Base-by-base conservation (phyloP, 2,329 filamentous ascomycete genomes). In the Epicoccum nigrum region DNA sequence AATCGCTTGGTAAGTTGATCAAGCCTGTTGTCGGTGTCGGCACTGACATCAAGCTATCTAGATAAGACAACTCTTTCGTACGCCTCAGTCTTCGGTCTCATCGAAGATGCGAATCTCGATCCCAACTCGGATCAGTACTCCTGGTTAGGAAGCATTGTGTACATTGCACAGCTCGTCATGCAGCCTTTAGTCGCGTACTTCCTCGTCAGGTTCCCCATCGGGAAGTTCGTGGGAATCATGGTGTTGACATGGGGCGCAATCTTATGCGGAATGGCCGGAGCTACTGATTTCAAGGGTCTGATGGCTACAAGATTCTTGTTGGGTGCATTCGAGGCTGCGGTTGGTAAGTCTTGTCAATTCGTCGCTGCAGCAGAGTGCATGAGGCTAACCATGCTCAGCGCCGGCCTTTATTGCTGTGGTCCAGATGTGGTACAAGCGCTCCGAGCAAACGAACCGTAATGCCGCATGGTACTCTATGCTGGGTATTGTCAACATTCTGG, bases 301-400 rank as follows among this genome's bases (percentile, higher is more conserved):
- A 77, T 87, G n/a, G 72, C 77, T 0, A 81, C 87, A 2, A 80
- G 87, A 4, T 87, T 83, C 0, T 71, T 90, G 7, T 79, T 90
- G 4, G 87, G 87, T 42, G 81, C 87, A 42, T 89, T 89, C 61
- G 87, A 90, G 69, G 82, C 86, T 0, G 82, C 82, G 38, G 73
- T 78, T 27, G 67, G 65, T 65, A 54, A 56, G 67, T 56, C 3
- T 4, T 2, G 9, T 8, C 13, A n/a, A 8, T 16, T 8, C 4
- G 9, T 19, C 8, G 16, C 12, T 7, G 16, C 23, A 19, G n/a
- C 12, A 31, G 9, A 6, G 16, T 5, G 12, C 28, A 23, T 4
- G 7, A 28, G 44, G 33, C 52, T 58, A 23, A 60, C 19, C 9
- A 16, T 7, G 2, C 30, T 11, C 8, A 70, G 67, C 68, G 16